These are phyloP conservation scores for Microsporum ferrugineum DNA, from an alignment of 2,329 filamentous ascomycete species.

Conservation along the genomic window DNA sequence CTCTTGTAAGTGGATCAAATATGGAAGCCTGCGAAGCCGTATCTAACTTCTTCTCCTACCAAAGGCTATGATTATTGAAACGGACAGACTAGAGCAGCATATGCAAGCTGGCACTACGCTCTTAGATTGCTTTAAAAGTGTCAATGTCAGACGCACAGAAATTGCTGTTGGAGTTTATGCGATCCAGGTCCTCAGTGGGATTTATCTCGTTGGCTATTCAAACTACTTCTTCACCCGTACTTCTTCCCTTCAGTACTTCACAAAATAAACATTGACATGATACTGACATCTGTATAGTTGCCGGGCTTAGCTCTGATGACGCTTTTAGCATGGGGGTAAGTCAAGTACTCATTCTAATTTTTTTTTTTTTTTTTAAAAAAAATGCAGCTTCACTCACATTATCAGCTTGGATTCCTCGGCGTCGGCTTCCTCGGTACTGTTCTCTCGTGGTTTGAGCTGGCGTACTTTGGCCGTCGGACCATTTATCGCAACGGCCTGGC, in stretches of 20 bases:
- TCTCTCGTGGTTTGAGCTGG: constrained; percentile 26
- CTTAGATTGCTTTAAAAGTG: constrained; percentile 32
- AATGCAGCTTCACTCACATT: neutral
- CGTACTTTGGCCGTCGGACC: constrained; percentile 24
- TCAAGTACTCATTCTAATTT: constrained; percentile 1
- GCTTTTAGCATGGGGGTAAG: constrained; percentile 30
- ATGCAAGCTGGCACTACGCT: constrained; percentile 28
- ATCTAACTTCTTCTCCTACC: neutral
- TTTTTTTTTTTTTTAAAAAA: neutral
- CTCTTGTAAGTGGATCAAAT: constrained; percentile 9
- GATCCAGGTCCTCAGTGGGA: constrained; percentile 35
- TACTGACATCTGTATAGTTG: constrained; percentile 8
- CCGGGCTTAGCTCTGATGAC: constrained; percentile 22
- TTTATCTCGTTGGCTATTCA: constrained; percentile 33
- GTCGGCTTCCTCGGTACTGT: constrained; percentile 31
- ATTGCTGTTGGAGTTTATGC: constrained; percentile 36
- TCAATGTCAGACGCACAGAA: constrained; percentile 34
- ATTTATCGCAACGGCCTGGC: constrained; percentile 25
- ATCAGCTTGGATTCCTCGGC: constrained; percentile 25
- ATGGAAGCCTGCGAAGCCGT: neutral
- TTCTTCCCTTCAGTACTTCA: neutral
- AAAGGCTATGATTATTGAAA: constrained; percentile 17
- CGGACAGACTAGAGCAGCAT: constrained; percentile 26
- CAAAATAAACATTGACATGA: neutral
- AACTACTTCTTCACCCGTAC: constrained; percentile 18